These are phyloP conservation scores for Tilletia horrida DNA, from an alignment of 1,284 basidiomycete species.

Conservation along the genomic window DNA sequence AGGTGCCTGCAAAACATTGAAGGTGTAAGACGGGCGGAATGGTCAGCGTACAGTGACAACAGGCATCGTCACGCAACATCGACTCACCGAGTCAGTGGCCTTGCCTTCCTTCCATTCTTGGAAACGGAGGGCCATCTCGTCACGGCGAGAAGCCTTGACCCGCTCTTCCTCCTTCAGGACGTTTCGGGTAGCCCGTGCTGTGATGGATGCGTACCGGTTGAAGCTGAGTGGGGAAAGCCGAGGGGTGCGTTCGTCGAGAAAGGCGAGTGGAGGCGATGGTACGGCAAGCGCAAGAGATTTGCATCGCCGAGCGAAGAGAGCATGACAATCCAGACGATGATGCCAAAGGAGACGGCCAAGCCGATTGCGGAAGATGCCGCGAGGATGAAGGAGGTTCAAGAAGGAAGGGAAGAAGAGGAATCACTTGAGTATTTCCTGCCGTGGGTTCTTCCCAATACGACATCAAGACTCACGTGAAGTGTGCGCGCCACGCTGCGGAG, in stretches of 20 bases:
- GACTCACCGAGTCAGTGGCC: conserved; percentile 51
- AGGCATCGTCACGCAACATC: not conserved
- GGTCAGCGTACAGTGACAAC: not conserved
- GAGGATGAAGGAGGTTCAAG: conserved; percentile 7
- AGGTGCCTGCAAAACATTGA: not conserved
- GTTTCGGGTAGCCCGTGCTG: conserved; percentile 56
- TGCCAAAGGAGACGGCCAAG: too few relatives aligned
- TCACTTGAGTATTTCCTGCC: not conserved
- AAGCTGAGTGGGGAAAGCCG: conserved; percentile 50
- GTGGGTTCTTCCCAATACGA: not conserved
- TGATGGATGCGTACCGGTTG: conserved; percentile 58
- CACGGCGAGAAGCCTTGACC: conserved; percentile 55
- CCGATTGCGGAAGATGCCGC: too few relatives aligned
- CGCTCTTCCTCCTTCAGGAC: conserved; percentile 57
- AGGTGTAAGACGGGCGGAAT: not conserved
- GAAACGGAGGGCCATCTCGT: conserved; percentile 55
- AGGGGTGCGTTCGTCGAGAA: too few relatives aligned
- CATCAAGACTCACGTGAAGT: conserved; percentile 44
- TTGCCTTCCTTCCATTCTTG: conserved; percentile 57
- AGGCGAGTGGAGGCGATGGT: too few relatives aligned
- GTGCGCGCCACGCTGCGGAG: conserved; percentile 49
- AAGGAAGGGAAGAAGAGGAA: not conserved
- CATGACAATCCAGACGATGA: too few relatives aligned
- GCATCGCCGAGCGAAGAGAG: not conserved
- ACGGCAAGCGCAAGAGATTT: not conserved